Evolutionary conservation across 2,329 filamentous ascomycete species (phyloP).

Genomic region (Cadophora malorum): DNA sequence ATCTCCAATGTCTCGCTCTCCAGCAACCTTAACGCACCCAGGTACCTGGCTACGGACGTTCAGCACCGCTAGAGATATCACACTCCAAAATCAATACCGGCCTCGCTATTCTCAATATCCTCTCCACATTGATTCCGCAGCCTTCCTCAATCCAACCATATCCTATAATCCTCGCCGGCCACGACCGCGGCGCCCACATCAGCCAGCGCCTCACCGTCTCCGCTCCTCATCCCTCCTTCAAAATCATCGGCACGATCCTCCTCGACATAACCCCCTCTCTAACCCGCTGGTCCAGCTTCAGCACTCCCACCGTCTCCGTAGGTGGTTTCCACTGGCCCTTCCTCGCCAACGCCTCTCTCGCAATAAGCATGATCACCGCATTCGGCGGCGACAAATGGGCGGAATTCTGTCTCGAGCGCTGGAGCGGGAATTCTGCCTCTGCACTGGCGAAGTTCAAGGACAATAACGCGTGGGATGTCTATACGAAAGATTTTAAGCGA

Average conservation of each 20-base stretch:
- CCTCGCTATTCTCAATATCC: constrained; percentile 50
- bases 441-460: constrained; percentile 36
- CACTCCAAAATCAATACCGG: constrained; percentile 52
- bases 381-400: constrained; percentile 51
- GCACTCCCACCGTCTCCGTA: constrained; percentile 46
- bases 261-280: constrained; percentile 58
- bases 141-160: constrained; percentile 23
- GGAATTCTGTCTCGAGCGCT: constrained; percentile 44
- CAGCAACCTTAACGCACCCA: constrained; percentile 22
- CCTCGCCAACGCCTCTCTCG: constrained; percentile 53
- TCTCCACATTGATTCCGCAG: constrained; percentile 44
- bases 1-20: background rate
- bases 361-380: constrained; percentile 51
- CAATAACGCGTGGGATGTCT: constrained; percentile 52
- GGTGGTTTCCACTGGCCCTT: constrained; percentile 56
- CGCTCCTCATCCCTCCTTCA: constrained; percentile 43
- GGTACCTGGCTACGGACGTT: constrained; percentile 55
- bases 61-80: constrained; percentile 44
- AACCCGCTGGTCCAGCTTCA: constrained; percentile 52
- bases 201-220: constrained; percentile 56
- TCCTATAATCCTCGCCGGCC: constrained; percentile 53
- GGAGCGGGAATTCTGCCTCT: constrained; percentile 38
- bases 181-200: constrained; percentile 58
- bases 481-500: constrained; percentile 51
- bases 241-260: constrained; percentile 50